A percentile compares a stretch with the other conserved stretches of the same genome.
These are phyloP conservation scores for Ensete ventricosum DNA, from an alignment of 176 grass and related monocot species.

Conservation along the genomic window DNA sequence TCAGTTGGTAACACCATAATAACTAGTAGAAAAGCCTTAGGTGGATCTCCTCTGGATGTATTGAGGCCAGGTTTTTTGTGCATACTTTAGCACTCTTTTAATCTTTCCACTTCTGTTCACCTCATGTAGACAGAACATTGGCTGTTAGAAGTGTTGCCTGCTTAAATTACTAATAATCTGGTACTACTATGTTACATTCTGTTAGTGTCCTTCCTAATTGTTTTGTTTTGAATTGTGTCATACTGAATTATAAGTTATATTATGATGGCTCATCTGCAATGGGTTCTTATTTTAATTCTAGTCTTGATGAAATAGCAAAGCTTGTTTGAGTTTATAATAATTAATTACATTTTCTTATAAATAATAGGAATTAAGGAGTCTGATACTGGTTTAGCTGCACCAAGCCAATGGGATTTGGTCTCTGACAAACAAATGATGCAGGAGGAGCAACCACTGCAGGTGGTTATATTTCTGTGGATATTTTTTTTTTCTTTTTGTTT, in stretches of 20 bases:
- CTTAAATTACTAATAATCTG: not conserved
- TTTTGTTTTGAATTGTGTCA: not conserved
- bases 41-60: not conserved
- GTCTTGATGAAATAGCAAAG: not conserved
- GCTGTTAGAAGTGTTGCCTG: not conserved
- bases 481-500: not conserved
- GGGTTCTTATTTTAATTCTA: not conserved
- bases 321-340: not conserved
- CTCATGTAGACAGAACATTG: not conserved
- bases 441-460: slow-evolving; percentile 77
- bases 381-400: slow-evolving; percentile 83
- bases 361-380: slow-evolving; percentile 83
- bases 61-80: not conserved
- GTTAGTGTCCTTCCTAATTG: not conserved
- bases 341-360: not conserved
- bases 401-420: slow-evolving; percentile 92
- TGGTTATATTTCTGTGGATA: slow-evolving; percentile 21
- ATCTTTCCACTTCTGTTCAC: not conserved
- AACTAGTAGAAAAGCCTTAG: not conserved
- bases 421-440: slow-evolving; percentile 99
- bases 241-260: not conserved
- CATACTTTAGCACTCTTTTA: not conserved
- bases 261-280: not conserved
- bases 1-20: not conserved
- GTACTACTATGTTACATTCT: not conserved